Evolutionary conservation across 768 basidiomycete species (phyloP).

Genomic region (Kwoniella bestiolae): DNA sequence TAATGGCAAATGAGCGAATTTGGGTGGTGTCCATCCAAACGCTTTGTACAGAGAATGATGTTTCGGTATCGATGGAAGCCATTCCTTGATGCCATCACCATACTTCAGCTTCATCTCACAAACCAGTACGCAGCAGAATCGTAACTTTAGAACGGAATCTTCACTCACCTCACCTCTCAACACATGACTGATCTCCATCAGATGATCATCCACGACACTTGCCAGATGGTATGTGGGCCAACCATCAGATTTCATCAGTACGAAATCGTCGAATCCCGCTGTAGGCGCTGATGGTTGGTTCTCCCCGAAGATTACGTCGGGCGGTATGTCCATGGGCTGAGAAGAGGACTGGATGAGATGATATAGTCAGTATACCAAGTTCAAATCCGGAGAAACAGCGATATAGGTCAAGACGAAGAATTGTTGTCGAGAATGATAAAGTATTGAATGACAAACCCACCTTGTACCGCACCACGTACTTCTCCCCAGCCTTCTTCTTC

Average conservation of each 20-base stretch:
- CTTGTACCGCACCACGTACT: constrained; percentile 82
- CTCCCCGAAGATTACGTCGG: constrained; percentile 76
- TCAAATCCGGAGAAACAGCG: neutral
- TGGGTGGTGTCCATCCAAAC: constrained; percentile 71
- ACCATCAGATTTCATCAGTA: constrained; percentile 86
- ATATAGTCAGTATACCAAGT: neutral
- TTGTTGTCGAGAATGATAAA: no score
- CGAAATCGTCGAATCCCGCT: constrained; percentile 72
- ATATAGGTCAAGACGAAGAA: neutral
- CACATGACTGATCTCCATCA: constrained; percentile 96
- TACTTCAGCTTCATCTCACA: no score
- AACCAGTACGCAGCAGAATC: no score
- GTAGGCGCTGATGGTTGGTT: constrained; percentile 57
- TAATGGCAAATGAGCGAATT: constrained; percentile 89
- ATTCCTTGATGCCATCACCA: constrained; percentile 72
- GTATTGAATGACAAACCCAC: no score
- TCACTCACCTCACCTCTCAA: constrained; percentile 84
- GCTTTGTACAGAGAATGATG: constrained; percentile 87
- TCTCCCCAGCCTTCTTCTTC: constrained; percentile 74
- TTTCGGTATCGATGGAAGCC: constrained; percentile 89
- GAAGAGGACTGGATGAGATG: constrained; percentile 54
- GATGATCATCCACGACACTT: constrained; percentile 91
- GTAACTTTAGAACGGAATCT: no score
- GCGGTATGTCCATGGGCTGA: constrained; percentile 61
- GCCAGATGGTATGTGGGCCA: constrained; percentile 98